Percentiles rank a stretch among this genome's conserved stretches.
These are phyloP conservation scores for Mucor racemosus DNA, from an alignment of 371 early-diverging fungal genomes.

Conservation along the genomic window DNA sequence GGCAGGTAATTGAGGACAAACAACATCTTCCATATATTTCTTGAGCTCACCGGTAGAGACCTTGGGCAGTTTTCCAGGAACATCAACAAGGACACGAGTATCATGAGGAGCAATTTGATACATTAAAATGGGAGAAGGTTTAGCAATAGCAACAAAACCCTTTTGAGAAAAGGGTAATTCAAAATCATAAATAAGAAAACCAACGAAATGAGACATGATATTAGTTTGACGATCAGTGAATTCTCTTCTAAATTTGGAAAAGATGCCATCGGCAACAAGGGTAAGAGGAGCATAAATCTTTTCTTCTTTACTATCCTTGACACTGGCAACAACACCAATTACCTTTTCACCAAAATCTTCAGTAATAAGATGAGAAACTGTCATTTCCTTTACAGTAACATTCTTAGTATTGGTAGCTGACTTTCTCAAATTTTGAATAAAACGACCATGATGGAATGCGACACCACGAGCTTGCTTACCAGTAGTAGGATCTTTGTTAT, in stretches of 20 bases:
- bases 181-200: constrained; percentile 67
- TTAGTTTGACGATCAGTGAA: constrained; percentile 61
- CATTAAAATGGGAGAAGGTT: constrained; percentile 83
- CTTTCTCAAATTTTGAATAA: constrained; percentile 83
- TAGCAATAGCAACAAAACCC: constrained; percentile 89
- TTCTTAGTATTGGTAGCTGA: constrained; percentile 66
- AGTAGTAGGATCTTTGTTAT: constrained; percentile 54
- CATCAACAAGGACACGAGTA: constrained; percentile 87
- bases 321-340: constrained; percentile 55
- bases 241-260: constrained; percentile 90
- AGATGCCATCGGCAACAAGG: constrained; percentile 89
- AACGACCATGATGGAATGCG: constrained; percentile 94
- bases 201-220: constrained; percentile 81
- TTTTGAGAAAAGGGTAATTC: constrained; percentile 80
- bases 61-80: constrained; percentile 85
- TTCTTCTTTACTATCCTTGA: constrained; percentile 28
- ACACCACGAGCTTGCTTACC: constrained; percentile 63
- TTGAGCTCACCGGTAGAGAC: constrained; percentile 62
- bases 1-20: constrained; percentile 71
- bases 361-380: constrained; percentile 64
- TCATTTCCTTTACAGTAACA: constrained; percentile 77
- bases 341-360: constrained; percentile 57
- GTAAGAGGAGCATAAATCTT: constrained; percentile 75
- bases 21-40: constrained; percentile 55
- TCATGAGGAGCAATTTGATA: constrained; percentile 89